These are phyloP conservation scores for Hypoxylon rubiginosum DNA, from an alignment of 2,329 filamentous ascomycete genomes.

Conservation along the genomic window DNA sequence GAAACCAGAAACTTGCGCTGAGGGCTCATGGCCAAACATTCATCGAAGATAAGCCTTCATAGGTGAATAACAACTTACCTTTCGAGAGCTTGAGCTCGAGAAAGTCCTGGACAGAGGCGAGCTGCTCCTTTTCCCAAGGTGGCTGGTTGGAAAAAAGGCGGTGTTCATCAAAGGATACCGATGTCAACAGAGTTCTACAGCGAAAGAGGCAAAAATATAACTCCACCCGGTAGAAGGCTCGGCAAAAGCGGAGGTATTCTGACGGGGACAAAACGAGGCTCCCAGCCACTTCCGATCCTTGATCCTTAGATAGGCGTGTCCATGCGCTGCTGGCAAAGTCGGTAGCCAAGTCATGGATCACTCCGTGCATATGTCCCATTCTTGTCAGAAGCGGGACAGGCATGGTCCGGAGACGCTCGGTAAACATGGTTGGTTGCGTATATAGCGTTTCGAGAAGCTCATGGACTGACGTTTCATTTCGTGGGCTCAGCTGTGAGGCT, in stretches of 20 bases:
- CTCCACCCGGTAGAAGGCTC: conserved; percentile 35
- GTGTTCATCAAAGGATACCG: conserved; percentile 9
- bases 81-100: conserved; percentile 26
- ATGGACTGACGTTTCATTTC: conserved; percentile 11
- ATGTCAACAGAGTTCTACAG: not conserved
- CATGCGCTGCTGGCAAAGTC: conserved; percentile 30
- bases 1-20: conserved; percentile 15
- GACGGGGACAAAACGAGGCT: conserved; percentile 27
- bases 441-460: conserved; percentile 22
- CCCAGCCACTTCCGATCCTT: conserved; percentile 20
- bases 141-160: conserved; percentile 27
- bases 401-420: conserved; percentile 21
- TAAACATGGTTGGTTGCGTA: conserved; percentile 26
- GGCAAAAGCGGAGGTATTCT: conserved; percentile 31
- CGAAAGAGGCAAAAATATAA: conserved; percentile 32
- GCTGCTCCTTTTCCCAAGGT: conserved; percentile 38
- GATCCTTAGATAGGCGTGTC: conserved; percentile 15
- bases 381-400: conserved; percentile 24
- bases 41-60: conserved; percentile 15
- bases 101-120: conserved; percentile 31
- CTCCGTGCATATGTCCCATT: conserved; percentile 26
- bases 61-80: conserved; percentile 25
- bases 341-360: conserved; percentile 22
- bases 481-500: conserved; percentile 21
- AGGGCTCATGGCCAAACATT: conserved; percentile 19